Percentiles rank a stretch among this genome's conserved stretches.
phyloP scores from a whole-genome alignment of 2,329 filamentous ascomycete genomes.

The Orbilia javanica region DNA sequence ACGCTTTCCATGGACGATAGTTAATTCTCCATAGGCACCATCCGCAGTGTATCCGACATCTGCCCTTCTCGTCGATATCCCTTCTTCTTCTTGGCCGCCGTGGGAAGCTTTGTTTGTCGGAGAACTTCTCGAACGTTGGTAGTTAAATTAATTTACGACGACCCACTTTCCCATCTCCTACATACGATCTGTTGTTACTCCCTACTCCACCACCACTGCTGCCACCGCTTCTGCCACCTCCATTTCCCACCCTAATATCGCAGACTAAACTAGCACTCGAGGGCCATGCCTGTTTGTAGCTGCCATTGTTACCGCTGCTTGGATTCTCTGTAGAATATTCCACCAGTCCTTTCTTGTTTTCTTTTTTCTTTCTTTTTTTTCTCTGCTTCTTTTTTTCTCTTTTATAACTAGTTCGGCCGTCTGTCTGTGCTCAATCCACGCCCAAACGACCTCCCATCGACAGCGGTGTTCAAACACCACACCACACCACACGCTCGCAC shows the following conservation, averaged over 20 bases:
- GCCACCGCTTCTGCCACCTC: constrained; percentile 1
- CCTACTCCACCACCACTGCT: constrained; percentile 1
- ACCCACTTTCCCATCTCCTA: constrained; percentile 2
- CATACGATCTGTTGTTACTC: background rate
- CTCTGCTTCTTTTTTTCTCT: constrained; percentile 10
- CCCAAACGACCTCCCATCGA: constrained; percentile 12
- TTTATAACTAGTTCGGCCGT: background rate
- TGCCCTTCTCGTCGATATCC: background rate
- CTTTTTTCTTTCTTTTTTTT: constrained; percentile 1
- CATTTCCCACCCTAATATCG: background rate
- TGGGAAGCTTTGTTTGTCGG: background rate
- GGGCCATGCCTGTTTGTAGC: constrained; percentile 37
- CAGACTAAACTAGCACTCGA: background rate
- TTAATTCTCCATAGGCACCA: background rate
- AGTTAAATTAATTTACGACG: constrained; percentile 3
- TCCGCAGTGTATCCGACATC: no score
- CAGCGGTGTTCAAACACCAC: constrained; percentile 5
- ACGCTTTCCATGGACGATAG: background rate
- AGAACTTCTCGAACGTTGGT: background rate
- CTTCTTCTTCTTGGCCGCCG: background rate
- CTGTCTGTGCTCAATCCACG: constrained; percentile 12
- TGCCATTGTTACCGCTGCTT: constrained; percentile 10
- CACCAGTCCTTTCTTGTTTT: constrained; percentile 8
- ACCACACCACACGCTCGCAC: background rate
- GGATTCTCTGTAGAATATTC: constrained; percentile 53